Conservation (phyloP, 495 filamentous ascomycete species). For the Penicillium subrubescens region DNA sequence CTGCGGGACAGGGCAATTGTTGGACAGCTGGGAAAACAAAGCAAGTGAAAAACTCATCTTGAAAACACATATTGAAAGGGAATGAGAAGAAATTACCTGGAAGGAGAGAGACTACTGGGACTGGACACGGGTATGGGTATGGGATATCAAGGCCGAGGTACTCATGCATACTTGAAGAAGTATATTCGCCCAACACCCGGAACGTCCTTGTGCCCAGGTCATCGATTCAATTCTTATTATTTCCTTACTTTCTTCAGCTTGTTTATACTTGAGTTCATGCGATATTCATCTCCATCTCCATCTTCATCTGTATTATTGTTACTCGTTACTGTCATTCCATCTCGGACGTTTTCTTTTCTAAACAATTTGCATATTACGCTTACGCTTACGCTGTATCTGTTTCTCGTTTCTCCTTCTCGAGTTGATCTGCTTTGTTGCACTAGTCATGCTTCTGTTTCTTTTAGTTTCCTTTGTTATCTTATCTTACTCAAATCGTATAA, state of each 20-base stretch:
- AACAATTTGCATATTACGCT: conserved; percentile 1
- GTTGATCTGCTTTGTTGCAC: no score
- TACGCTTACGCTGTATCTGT: conserved; percentile 4
- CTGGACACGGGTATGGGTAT: background rate
- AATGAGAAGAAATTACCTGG: background rate
- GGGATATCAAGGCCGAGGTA: background rate
- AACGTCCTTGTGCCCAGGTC: background rate
- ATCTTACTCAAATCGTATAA: background rate
- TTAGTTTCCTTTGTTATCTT: no score
- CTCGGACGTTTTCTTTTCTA: background rate
- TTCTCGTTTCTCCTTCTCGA: background rate
- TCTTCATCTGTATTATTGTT: conserved; percentile 6
- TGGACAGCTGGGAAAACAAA: conserved; percentile 2
- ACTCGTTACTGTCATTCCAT: background rate
- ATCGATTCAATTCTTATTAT: conserved; percentile 1
- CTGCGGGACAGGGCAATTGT: conserved; percentile 30
- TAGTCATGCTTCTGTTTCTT: no score
- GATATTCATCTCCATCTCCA: conserved; percentile 3
- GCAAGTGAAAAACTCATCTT: background rate
- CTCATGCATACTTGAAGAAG: background rate
- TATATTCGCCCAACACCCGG: background rate
- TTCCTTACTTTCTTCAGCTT: conserved; percentile 4
- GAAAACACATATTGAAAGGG: background rate
- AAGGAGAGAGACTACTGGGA: background rate
- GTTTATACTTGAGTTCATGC: conserved; percentile 13